These are phyloP conservation scores for Salvia hispanica DNA, from an alignment of 257 asterid species.

Conservation along the genomic window DNA sequence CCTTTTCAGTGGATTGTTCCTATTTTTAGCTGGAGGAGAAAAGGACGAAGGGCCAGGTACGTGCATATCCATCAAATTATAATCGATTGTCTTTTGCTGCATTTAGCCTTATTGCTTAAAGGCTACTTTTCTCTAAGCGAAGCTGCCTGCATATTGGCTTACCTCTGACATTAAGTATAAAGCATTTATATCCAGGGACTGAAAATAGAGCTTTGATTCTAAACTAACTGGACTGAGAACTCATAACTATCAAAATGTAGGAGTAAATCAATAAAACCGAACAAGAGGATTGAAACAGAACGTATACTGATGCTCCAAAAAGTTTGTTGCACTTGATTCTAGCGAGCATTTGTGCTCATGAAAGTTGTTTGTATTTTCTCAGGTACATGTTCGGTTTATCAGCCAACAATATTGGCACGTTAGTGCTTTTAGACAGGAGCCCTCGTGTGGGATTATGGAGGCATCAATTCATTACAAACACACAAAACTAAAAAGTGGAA, in stretches of 20 bases:
- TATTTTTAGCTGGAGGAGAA: slow-evolving; percentile 71
- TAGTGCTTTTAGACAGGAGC: slow-evolving; percentile 71
- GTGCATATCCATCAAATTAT: slow-evolving; percentile 31
- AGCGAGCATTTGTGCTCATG: neutral
- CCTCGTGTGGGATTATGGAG: slow-evolving; percentile 69
- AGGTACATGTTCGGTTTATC: slow-evolving; percentile 88
- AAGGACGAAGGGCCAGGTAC: slow-evolving; percentile 75
- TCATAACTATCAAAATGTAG: neutral
- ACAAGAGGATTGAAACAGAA: neutral
- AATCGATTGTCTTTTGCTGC: neutral
- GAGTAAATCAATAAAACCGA: no score
- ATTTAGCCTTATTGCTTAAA: slow-evolving; percentile 6
- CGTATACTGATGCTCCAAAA: slow-evolving; percentile 5
- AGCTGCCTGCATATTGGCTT: neutral
- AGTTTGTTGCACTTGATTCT: neutral
- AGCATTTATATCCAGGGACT: neutral
- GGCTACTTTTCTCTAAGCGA: neutral
- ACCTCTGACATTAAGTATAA: neutral
- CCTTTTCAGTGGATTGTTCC: slow-evolving; percentile 73
- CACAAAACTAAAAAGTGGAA: slow-evolving; percentile 24
- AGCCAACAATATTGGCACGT: slow-evolving; percentile 65
- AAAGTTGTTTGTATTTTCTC: slow-evolving; percentile 16
- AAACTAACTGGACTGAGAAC: neutral
- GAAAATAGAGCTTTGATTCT: neutral
- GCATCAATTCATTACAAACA: slow-evolving; percentile 49